Evolutionary conservation across 2,329 filamentous ascomycete species (phyloP), one percentile per base, ranked within the genome.

Genomic region (Ceratocystis lukuohia): DNA sequence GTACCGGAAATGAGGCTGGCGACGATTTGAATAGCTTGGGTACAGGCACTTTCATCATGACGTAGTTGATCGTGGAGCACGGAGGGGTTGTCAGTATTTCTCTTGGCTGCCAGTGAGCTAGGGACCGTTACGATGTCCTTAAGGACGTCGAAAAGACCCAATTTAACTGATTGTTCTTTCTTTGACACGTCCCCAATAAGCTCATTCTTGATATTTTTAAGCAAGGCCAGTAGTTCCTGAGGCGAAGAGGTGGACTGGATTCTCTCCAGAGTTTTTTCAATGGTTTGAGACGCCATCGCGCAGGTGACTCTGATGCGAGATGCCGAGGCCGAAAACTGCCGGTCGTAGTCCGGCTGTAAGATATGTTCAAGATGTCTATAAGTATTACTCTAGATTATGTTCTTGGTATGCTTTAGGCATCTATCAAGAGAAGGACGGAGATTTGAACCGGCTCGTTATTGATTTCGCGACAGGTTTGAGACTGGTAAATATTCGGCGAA

Each of bases 101-200:
- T 17, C 33, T 61, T 50, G 37, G 17, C 53, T 20, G 56, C 10
- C 12, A 20, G 50, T 44, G 25, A 28, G 37, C 37, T 41, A 33
- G 37, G 30, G 56, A 41, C 44, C 22, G 20, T 33, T 20, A 67
- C 33, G 46, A 65, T 44, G 15, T 28, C 45, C 20, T 45, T 48
- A 66, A 81, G 77, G 44, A 82, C 81, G 65, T 84, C 81, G 61
- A 94, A 76, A 33, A 89, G 79, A 20, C 92, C 92, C 65, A 84
- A 77, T 67, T 79, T 80, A 50, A 96, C 81, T 79, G 87, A 92
- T 66, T 84, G 76, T 75, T 93, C 88, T 76, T 99, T 99, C 74
- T 87, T 87, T 74, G 93, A 86, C 44, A 88, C 82, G 75, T 97
- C 91, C 28, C 94, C 94, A 68, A 96, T 85, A 61, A 96, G 82